Evolutionary conservation across 2,329 filamentous ascomycete species (phyloP).

Genomic region (Chaetomiaceae sp.): DNA sequence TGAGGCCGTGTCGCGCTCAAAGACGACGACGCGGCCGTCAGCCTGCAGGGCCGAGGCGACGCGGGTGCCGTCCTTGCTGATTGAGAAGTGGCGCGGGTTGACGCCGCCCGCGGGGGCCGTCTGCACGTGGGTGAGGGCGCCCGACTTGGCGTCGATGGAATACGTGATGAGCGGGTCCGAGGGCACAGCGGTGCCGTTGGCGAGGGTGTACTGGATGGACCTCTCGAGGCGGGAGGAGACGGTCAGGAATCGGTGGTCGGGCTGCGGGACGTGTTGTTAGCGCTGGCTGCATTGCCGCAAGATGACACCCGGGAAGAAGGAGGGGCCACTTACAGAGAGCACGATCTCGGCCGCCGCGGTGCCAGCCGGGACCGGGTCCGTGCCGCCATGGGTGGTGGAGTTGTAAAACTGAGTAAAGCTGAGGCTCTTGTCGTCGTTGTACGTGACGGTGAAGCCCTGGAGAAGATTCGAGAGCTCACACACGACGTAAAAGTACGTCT

Average conservation of each 20-base stretch:
- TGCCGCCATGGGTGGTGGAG: constrained; percentile 45
- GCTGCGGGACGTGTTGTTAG: constrained; percentile 34
- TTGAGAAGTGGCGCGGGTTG: constrained; percentile 61
- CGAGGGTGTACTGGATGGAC: constrained; percentile 45
- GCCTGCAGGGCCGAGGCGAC: constrained; percentile 63
- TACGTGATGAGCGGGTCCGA: constrained; percentile 64
- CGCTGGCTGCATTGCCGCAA: background rate
- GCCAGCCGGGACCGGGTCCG: constrained; percentile 34
- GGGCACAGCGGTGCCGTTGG: constrained; percentile 40
- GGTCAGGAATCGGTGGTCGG: constrained; percentile 58
- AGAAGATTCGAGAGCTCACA: constrained; percentile 57
- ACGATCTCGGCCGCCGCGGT: constrained; percentile 52
- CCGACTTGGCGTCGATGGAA: constrained; percentile 48
- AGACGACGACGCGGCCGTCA: constrained; percentile 56
- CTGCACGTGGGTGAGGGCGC: constrained; percentile 51
- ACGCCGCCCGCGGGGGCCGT: constrained; percentile 59
- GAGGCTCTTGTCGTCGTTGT: constrained; percentile 40
- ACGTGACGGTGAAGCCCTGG: constrained; percentile 51
- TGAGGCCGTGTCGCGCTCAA: constrained; percentile 53
- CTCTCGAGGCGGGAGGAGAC: constrained; percentile 64
- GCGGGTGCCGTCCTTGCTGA: constrained; percentile 59
- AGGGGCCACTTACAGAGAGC: constrained; percentile 48
- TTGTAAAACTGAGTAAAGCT: constrained; percentile 43
- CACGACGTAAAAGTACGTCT: constrained; percentile 55
- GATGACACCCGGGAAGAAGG: background rate